A percentile compares a stretch with the other conserved stretches of the same genome.
Evolutionary conservation across 306 rosid species (phyloP).

Genomic region (Fragaria nilgerrensis): DNA sequence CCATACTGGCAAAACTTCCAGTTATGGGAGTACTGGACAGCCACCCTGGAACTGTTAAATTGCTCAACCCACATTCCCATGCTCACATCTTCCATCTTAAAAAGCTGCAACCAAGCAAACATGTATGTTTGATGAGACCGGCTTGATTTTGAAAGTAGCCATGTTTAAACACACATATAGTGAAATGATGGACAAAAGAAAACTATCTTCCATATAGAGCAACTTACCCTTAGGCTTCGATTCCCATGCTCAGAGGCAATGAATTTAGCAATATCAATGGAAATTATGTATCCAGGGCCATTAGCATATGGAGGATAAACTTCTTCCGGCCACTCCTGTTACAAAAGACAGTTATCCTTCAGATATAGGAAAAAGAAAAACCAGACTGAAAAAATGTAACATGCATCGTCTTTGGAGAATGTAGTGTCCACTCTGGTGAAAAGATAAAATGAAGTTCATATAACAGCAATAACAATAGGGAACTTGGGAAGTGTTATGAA

Average conservation of each 20-base stretch:
- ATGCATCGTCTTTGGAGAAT: not conserved
- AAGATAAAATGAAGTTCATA: not conserved
- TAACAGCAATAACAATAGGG: not conserved
- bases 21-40: conserved; percentile 83
- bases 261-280: conserved; percentile 71
- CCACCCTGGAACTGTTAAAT: conserved; percentile 50
- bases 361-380: conserved; percentile 12
- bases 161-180: not conserved
- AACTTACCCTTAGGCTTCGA: conserved; percentile 71
- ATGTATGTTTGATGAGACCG: not conserved
- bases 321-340: conserved; percentile 96
- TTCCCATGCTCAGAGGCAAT: conserved; percentile 59
- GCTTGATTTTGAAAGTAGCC: not conserved
- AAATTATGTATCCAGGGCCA: conserved; percentile 87
- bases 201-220: not conserved
- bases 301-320: conserved; percentile 94
- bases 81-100: conserved; percentile 99
- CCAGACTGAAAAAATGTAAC: not conserved
- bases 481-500: not conserved
- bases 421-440: not conserved
- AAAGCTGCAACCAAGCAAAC: conserved; percentile 55
- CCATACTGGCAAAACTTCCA: conserved; percentile 99
- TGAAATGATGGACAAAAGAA: not conserved
- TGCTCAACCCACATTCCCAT: conserved; percentile 99
- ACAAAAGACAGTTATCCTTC: conserved; percentile 24